A percentile compares a stretch with the other conserved stretches of the same genome.
Evolutionary conservation across 345 rosid species (phyloP).

Genomic region (Hibiscus trionum): DNA sequence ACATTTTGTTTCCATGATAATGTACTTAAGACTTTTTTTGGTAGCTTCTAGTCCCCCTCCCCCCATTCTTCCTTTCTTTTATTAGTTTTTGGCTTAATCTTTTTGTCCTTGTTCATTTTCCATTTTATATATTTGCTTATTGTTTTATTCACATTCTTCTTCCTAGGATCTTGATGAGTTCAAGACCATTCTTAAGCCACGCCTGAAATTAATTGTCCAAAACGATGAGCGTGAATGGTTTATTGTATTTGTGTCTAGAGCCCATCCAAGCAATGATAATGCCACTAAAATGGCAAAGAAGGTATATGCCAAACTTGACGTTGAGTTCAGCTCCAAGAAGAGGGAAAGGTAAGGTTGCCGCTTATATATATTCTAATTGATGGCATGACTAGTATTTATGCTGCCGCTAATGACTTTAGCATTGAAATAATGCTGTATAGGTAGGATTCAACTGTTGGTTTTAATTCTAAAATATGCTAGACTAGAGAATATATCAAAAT

Average conservation of each 20-base stretch:
- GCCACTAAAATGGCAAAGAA: conserved; percentile 81
- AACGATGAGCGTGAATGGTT: conserved; percentile 97
- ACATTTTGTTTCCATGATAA: neutral
- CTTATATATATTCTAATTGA: neutral
- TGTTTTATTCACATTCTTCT: neutral
- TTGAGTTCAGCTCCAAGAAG: conserved; percentile 90
- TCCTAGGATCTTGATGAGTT: conserved; percentile 94
- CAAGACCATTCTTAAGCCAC: conserved; percentile 88
- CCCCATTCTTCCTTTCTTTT: neutral
- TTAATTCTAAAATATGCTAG: neutral
- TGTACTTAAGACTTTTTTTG: neutral
- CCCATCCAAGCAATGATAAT: conserved; percentile 82
- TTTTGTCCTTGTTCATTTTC: neutral
- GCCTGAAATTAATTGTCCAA: conserved; percentile 76
- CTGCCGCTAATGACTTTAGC: neutral
- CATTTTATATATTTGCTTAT: neutral
- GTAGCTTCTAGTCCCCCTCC: neutral
- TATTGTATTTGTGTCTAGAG: conserved; percentile 86
- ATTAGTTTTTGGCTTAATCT: conserved; percentile 7
- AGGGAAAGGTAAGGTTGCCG: conserved; percentile 62
- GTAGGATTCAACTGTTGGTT: neutral
- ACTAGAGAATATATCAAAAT: neutral
- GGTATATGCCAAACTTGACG: conserved; percentile 85
- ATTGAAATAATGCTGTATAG: neutral
- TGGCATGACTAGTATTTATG: neutral